Base-by-base conservation (phyloP, 495 filamentous ascomycete genomes). In the Hyaloscypha finlandica region DNA sequence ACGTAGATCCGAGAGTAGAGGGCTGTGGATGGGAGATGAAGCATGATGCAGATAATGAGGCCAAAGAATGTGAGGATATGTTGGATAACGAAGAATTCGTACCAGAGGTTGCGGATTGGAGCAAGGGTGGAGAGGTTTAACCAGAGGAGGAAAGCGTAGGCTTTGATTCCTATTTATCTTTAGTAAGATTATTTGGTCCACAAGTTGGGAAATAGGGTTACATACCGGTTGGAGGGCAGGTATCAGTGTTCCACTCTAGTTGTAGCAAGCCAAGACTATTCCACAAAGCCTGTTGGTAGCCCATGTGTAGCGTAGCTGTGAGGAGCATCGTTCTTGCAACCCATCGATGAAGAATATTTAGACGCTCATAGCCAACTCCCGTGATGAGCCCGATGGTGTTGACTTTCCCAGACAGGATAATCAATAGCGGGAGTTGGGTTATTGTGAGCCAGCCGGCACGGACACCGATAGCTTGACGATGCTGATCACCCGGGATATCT, bases 341-440 rank as follows among this genome's bases (percentile, higher is more conserved):
- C 90, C 92, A 93, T 63, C 92, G 84, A 73, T 96, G 92, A 62
- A 92, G 81, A 90, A 90, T 92, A 70, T 93, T 94, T 52, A 96
- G 76, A 19, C 89, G 81, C 76, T 92, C 89, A 65, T 94, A 88
- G 64, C 86, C 87, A 32, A 84, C 83, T 4, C 91, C 92, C 6
- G 83, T 81, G 19, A 93, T 74, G 25, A 83, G 77, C 3, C 90
- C 90, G 42, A 93, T 81, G 61, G 94, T 78, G 72, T 90, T 94
- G 71, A 85, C 83, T 80, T 92, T 90, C 20, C 88, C 89, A 11
- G 92, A 85, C 20, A 96, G 85, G 29, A 94, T 81, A 73, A 91
- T 90, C 56, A 96, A 79, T 16, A 96, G 74, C 3, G 92, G 92
- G 12, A 96, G 72, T 75, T 96, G 92, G 20, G 85, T 85, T 63